Evolutionary conservation across 257 asterid species (phyloP).

Genomic region (Misopates orontium): DNA sequence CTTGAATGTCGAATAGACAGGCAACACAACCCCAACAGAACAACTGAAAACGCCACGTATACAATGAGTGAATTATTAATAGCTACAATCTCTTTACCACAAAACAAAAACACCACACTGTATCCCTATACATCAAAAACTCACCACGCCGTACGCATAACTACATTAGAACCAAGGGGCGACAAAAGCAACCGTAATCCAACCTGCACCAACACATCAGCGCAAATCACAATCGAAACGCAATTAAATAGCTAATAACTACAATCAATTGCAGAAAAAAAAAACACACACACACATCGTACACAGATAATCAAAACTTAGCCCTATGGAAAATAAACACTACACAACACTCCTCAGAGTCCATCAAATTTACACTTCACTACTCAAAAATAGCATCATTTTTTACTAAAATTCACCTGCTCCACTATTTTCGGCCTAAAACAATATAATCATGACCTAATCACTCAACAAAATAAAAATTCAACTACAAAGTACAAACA

Average conservation of each 20-base stretch:
- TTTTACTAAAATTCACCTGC: not conserved
- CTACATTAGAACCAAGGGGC: constrained; percentile 77
- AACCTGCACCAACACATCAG: constrained; percentile 48
- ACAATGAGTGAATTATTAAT: constrained; percentile 24
- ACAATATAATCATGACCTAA: constrained; percentile 1
- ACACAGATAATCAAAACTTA: not conserved
- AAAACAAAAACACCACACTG: no score
- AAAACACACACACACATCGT: not conserved
- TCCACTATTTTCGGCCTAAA: not conserved
- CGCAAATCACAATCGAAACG: constrained; percentile 15
- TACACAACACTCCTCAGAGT: not conserved
- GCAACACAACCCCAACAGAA: constrained; percentile 83
- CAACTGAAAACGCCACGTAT: constrained; percentile 53
- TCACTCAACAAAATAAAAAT: not conserved
- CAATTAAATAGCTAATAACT: constrained; percentile 12
- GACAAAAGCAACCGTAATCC: constrained; percentile 68
- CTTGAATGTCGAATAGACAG: constrained; percentile 93
- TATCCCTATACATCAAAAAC: no score
- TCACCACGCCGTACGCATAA: constrained; percentile 87
- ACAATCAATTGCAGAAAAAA: constrained; percentile 10
- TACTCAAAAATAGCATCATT: not conserved
- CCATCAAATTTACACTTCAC: not conserved
- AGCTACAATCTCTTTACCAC: not conserved
- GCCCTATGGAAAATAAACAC: not conserved
- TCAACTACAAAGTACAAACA: constrained; percentile 17